Percentiles rank a stretch among this genome's conserved stretches.
Conservation (phyloP, 495 filamentous ascomycete species). For the Podospora sp. region DNA sequence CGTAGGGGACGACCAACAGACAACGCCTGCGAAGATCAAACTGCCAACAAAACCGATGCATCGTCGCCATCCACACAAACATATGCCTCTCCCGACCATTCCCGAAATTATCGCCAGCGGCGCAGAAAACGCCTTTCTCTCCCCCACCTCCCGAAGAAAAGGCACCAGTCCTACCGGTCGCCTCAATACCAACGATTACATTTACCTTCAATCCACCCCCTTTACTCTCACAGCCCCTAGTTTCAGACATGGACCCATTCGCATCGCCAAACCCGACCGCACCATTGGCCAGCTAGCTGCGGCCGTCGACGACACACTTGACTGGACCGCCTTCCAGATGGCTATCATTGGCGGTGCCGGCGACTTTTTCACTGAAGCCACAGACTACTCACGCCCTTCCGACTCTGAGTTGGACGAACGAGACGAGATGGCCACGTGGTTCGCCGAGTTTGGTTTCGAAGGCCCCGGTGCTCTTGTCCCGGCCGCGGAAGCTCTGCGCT, state of each 20-base stretch:
- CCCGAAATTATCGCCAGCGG: conserved; percentile 36
- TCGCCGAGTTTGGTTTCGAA: conserved; percentile 39
- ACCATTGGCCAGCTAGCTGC: conserved; percentile 39
- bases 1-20: conserved; percentile 1
- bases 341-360: conserved; percentile 49
- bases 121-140: conserved; percentile 20
- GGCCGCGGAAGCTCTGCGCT: neutral
- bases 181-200: conserved; percentile 40
- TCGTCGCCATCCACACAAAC: conserved; percentile 14
- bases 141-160: conserved; percentile 26
- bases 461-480: conserved; percentile 2
- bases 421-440: conserved; percentile 46
- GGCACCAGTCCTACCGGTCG: conserved; percentile 35
- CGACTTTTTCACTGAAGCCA: conserved; percentile 39
- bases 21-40: conserved; percentile 6
- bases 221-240: conserved; percentile 46
- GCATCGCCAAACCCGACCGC: conserved; percentile 45
- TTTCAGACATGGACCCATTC: conserved; percentile 53
- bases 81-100: conserved; percentile 41
- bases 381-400: conserved; percentile 32
- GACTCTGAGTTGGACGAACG: conserved; percentile 35
- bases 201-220: conserved; percentile 46
- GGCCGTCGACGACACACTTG: conserved; percentile 48
- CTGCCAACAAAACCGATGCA: neutral
- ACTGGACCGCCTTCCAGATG: conserved; percentile 57